phyloP scores from a whole-genome alignment of 257 asterid species.

The Solanum gandarillasii region DNA sequence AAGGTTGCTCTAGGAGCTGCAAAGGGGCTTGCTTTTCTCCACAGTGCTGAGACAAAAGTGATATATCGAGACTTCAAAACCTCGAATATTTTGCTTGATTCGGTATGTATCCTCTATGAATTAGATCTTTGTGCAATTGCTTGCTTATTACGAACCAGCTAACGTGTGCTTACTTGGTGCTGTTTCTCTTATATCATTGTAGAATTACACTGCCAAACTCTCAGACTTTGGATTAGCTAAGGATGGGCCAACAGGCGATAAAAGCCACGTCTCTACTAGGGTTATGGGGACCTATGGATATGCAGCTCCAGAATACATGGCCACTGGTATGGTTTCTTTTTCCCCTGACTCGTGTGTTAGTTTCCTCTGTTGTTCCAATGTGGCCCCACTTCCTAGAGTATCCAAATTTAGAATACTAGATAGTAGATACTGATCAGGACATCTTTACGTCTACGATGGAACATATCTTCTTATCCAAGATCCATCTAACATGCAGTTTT shows the following conservation, averaged over 20 bases:
- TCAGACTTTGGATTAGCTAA: slow-evolving; percentile 92
- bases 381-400: neutral
- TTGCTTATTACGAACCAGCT: neutral
- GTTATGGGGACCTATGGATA: slow-evolving; percentile 84
- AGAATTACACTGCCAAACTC: slow-evolving; percentile 86
- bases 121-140: neutral
- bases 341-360: neutral
- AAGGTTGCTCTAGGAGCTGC: slow-evolving; percentile 90
- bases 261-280: slow-evolving; percentile 68
- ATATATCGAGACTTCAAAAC: slow-evolving; percentile 83
- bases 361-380: neutral
- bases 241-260: slow-evolving; percentile 75
- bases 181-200: slow-evolving; percentile 10
- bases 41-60: slow-evolving; percentile 67
- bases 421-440: neutral
- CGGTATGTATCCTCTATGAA: slow-evolving; percentile 24
- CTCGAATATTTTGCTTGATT: slow-evolving; percentile 74
- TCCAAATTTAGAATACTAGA: neutral
- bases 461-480: neutral
- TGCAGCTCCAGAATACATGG: slow-evolving; percentile 85
- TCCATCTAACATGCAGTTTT: neutral
- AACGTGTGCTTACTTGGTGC: neutral
- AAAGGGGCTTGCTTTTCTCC: slow-evolving; percentile 86
- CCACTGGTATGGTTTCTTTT: slow-evolving; percentile 46
- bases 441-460: neutral